These are phyloP conservation scores for Bonnemaisonia californica DNA, from an alignment of 31 red algal species.

Conservation along the genomic window DNA sequence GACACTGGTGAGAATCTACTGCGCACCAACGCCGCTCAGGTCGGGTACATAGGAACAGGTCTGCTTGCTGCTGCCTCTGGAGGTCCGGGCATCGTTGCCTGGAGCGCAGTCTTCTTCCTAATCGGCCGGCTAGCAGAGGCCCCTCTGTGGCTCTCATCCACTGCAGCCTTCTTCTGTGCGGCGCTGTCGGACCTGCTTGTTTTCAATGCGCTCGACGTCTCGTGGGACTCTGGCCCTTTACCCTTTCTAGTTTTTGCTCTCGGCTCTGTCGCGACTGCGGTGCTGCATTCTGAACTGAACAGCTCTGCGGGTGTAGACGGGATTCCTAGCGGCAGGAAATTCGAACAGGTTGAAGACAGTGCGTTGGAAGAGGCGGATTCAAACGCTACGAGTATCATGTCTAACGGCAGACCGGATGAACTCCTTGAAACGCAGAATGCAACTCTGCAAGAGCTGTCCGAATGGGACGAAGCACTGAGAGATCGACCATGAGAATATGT, in stretches of 20 bases:
- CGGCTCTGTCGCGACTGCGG: slow-evolving; percentile 17
- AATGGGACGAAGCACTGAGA: neutral
- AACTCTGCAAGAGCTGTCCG: neutral
- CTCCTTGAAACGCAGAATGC: too few relatives aligned
- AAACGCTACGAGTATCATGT: too few relatives aligned
- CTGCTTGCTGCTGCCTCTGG: slow-evolving; percentile 34
- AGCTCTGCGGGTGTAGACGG: neutral
- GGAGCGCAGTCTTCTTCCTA: slow-evolving; percentile 39
- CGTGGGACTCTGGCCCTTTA: slow-evolving; percentile 13
- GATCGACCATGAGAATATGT: neutral
- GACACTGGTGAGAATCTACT: neutral
- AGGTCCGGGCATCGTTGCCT: slow-evolving; percentile 37
- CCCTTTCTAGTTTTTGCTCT: slow-evolving; percentile 33
- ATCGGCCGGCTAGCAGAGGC: slow-evolving; percentile 39
- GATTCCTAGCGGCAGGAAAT: neutral
- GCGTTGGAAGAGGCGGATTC: too few relatives aligned
- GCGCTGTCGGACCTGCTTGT: slow-evolving; percentile 35
- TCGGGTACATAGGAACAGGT: slow-evolving; percentile 6
- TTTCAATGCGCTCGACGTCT: slow-evolving; percentile 11
- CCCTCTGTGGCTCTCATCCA: slow-evolving; percentile 29
- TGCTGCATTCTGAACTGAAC: slow-evolving; percentile 23
- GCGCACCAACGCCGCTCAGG: neutral
- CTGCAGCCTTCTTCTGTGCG: slow-evolving; percentile 28
- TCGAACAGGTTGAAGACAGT: too few relatives aligned
- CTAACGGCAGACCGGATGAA: too few relatives aligned